Conservation (phyloP, 2,329 filamentous ascomycete species). For the Nannizzia gypsea region DNA sequence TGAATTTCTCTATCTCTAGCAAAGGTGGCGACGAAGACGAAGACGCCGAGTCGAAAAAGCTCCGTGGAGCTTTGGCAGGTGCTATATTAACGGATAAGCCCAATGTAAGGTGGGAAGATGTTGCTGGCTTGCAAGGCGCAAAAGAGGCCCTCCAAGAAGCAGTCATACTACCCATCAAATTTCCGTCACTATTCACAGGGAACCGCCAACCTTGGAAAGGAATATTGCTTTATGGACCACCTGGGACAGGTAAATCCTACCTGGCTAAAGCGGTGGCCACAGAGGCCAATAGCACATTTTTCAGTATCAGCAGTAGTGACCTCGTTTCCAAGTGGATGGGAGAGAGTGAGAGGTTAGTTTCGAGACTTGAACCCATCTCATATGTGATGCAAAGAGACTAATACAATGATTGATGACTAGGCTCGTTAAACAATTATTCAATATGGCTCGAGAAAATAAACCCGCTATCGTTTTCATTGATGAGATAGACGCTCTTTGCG, state of each 20-base stretch:
- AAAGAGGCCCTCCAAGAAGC: constrained; percentile 98
- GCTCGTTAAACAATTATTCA: constrained; percentile 91
- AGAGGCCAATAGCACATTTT: constrained; percentile 97
- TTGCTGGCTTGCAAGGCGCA: constrained; percentile 82
- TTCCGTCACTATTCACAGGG: constrained; percentile 88
- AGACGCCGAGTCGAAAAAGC: constrained; percentile 90
- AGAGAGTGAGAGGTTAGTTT: constrained; percentile 77
- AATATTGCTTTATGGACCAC: constrained; percentile 88
- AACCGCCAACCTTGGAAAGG: constrained; percentile 98
- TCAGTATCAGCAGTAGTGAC: constrained; percentile 95
- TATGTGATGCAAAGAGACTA: background rate
- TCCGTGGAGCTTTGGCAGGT: constrained; percentile 77
- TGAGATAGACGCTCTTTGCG: constrained; percentile 92
- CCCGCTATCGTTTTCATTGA: constrained; percentile 98
- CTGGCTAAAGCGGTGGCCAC: constrained; percentile 95
- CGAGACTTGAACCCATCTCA: background rate
- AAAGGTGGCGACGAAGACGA: constrained; percentile 50
- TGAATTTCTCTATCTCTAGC: constrained; percentile 14
- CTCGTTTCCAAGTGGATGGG: constrained; percentile 99
- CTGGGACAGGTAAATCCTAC: constrained; percentile 95
- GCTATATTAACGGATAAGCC: constrained; percentile 92
- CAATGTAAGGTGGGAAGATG: constrained; percentile 96
- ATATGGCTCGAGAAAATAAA: constrained; percentile 95
- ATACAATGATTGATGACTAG: constrained; percentile 34
- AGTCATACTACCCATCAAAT: constrained; percentile 95